phyloP scores from a whole-genome alignment of 176 grass and related monocot species.

The Bothriochloa decipiens region DNA sequence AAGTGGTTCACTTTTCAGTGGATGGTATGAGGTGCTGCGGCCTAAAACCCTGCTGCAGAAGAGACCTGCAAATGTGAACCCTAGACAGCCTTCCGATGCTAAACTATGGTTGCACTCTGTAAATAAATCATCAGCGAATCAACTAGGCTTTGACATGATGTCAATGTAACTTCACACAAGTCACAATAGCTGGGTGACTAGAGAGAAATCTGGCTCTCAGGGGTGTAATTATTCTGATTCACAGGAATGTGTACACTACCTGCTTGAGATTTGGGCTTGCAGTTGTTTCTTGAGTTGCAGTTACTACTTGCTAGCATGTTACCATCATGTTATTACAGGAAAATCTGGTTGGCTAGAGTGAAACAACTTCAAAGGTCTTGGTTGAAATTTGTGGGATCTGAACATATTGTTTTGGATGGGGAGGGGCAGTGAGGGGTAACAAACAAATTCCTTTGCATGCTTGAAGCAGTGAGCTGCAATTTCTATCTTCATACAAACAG shows the following conservation, averaged over 20 bases:
- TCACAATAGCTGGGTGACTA: background rate
- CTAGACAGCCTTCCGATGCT: background rate
- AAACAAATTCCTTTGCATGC: background rate
- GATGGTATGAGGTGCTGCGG: constrained; percentile 66
- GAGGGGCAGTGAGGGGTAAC: background rate
- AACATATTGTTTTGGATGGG: background rate
- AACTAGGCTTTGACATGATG: background rate
- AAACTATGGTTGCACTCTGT: background rate
- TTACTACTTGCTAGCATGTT: background rate
- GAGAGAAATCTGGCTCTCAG: background rate
- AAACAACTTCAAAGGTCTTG: background rate
- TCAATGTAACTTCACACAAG: background rate
- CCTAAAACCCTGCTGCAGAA: constrained; percentile 80
- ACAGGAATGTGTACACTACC: background rate
- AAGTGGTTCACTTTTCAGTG: constrained; percentile 72
- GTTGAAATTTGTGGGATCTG: background rate
- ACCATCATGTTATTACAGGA: background rate
- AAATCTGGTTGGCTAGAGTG: background rate
- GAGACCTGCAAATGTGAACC: constrained; percentile 50
- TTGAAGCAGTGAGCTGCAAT: background rate
- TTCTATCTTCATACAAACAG: background rate
- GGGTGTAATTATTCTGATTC: constrained; percentile 24
- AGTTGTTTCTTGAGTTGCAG: background rate
- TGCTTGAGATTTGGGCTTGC: background rate
- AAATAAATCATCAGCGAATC: constrained; percentile 20